These are phyloP conservation scores for Arctostaphylos glauca DNA, from an alignment of 148 eudicot genomes.

Conservation along the genomic window DNA sequence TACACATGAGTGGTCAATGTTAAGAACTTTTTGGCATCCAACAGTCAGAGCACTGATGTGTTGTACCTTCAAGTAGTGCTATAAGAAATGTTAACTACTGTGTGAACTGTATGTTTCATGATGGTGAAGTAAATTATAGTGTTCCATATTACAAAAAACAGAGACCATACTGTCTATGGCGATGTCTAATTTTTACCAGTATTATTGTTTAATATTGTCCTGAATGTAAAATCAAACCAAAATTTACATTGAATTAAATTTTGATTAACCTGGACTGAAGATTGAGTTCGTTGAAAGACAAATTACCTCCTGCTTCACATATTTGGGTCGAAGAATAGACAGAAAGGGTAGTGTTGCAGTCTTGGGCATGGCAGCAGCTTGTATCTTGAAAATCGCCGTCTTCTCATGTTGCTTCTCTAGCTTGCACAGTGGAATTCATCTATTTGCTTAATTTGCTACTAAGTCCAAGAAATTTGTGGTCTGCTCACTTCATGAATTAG, in stretches of 20 bases:
- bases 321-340: neutral
- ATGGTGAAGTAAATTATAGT: neutral
- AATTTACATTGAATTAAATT: neutral
- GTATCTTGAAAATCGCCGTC: neutral
- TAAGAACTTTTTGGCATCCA: neutral
- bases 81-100: neutral
- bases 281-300: conserved; percentile 6
- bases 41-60: neutral
- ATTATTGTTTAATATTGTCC: neutral
- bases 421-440: neutral
- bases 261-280: conserved; percentile 1
- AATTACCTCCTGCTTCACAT: neutral
- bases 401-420: neutral
- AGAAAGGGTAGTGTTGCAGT: neutral
- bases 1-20: neutral
- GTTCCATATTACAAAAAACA: neutral
- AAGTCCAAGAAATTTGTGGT: neutral
- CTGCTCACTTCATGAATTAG: neutral
- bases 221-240: neutral
- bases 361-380: neutral
- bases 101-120: conserved; percentile 8
- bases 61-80: neutral
- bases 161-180: neutral
- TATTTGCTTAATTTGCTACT: neutral
- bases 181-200: neutral